These are phyloP conservation scores for Nemania bipapillata DNA, from an alignment of 2,329 filamentous ascomycete species.

Conservation along the genomic window DNA sequence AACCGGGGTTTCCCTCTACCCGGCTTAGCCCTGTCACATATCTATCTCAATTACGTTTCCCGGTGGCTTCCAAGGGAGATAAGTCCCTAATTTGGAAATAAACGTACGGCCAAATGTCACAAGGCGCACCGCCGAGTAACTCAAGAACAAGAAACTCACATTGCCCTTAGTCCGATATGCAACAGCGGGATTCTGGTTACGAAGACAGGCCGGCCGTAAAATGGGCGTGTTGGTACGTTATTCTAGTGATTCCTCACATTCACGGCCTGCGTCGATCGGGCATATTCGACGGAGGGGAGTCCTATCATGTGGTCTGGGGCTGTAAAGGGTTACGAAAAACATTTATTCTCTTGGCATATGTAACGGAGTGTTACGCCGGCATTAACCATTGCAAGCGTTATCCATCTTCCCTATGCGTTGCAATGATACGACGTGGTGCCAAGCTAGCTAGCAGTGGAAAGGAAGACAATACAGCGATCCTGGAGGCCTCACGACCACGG, in stretches of 20 bases:
- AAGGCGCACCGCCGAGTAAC: not conserved
- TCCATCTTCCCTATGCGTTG: not conserved
- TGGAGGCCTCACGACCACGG: conserved; percentile 16
- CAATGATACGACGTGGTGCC: conserved; percentile 18
- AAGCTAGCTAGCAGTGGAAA: conserved; percentile 1
- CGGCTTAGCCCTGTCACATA: conserved; percentile 14
- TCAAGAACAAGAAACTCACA: not conserved
- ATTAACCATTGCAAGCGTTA: not conserved
- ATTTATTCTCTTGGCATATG: conserved; percentile 20
- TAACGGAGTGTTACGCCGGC: conserved; percentile 1
- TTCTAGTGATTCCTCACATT: conserved; percentile 10
- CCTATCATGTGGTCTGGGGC: not conserved
- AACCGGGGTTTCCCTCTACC: conserved; percentile 9
- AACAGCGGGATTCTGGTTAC: conserved; percentile 1
- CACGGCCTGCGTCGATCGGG: not conserved
- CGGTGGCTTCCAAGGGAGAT: not conserved
- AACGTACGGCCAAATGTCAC: not conserved
- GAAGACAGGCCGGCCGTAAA: not conserved
- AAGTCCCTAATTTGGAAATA: not conserved
- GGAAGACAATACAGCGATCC: not conserved
- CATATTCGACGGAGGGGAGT: not conserved
- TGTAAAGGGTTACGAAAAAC: not conserved
- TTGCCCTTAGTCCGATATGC: conserved; percentile 14
- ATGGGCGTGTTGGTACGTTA: not conserved
- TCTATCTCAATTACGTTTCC: not conserved